Conservation (phyloP, 352 stramenopile species). For the Plasmopara viticola region DNA sequence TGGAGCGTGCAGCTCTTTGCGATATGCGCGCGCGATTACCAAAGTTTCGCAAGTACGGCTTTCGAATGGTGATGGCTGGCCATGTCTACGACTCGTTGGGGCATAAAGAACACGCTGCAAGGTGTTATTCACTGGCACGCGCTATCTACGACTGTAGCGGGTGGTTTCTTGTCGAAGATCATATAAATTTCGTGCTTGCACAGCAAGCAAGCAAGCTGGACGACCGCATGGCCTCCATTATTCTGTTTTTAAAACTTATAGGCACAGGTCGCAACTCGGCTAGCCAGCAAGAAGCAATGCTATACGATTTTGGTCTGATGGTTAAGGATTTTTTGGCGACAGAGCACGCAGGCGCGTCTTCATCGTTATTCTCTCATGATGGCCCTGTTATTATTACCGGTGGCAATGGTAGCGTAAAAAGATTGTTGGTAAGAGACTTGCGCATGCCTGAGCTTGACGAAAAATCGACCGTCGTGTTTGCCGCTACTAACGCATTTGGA, state of each 20-base stretch:
- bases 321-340: slow-evolving; percentile 71
- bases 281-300: slow-evolving; percentile 73
- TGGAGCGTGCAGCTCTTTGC: slow-evolving; percentile 73
- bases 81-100: slow-evolving; percentile 76
- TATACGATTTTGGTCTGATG: slow-evolving; percentile 80
- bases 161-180: slow-evolving; percentile 84
- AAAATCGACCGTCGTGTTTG: slow-evolving; percentile 75
- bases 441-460: slow-evolving; percentile 81
- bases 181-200: slow-evolving; percentile 84
- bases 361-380: slow-evolving; percentile 15
- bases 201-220: slow-evolving; percentile 73
- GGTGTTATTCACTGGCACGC: slow-evolving; percentile 72
- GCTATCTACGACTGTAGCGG: slow-evolving; percentile 76
- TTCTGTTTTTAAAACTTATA: slow-evolving; percentile 81
- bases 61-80: slow-evolving; percentile 86
- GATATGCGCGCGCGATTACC: slow-evolving; percentile 59
- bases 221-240: slow-evolving; percentile 77
- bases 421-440: slow-evolving; percentile 63
- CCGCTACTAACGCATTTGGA: slow-evolving; percentile 60
- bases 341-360: slow-evolving; percentile 17
- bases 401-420: slow-evolving; percentile 34
- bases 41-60: slow-evolving; percentile 86
- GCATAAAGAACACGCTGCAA: slow-evolving; percentile 65
- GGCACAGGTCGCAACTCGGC: slow-evolving; percentile 74
- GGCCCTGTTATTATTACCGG: slow-evolving; percentile 26